phyloP scores from a whole-genome alignment of 257 asterid genomes.

The Solanum arcanum region DNA sequence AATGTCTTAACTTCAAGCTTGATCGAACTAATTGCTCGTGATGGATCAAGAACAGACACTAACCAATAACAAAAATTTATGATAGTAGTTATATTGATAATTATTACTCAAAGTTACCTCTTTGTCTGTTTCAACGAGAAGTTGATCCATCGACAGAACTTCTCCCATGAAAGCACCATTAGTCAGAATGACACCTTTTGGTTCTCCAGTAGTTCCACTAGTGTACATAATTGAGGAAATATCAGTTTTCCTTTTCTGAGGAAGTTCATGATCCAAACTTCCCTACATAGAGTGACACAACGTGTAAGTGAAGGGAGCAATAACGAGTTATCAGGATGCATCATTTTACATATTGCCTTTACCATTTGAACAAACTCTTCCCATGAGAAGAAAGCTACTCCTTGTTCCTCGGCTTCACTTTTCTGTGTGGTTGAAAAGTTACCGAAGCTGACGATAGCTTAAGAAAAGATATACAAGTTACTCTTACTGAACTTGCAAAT shows the following conservation, averaged over 20 bases:
- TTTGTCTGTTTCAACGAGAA: conserved; percentile 52
- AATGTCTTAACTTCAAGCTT: background rate
- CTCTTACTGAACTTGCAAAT: background rate
- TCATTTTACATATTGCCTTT: conserved; percentile 4
- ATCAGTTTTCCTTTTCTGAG: conserved; percentile 45
- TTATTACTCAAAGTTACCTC: conserved; percentile 21
- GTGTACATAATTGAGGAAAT: conserved; percentile 87
- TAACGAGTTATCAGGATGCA: background rate
- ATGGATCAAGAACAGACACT: background rate
- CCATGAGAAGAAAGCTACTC: conserved; percentile 80
- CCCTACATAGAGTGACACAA: conserved; percentile 35
- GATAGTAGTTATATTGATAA: background rate
- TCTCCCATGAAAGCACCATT: conserved; percentile 71
- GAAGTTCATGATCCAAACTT: conserved; percentile 37
- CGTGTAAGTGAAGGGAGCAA: background rate
- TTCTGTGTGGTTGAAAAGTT: conserved; percentile 42
- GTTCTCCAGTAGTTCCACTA: conserved; percentile 96
- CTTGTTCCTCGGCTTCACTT: conserved; percentile 57
- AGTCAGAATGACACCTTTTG: conserved; percentile 76
- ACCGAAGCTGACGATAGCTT: conserved; percentile 84
- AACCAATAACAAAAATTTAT: background rate
- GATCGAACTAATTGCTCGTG: background rate
- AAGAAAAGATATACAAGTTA: conserved; percentile 12
- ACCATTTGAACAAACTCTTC: conserved; percentile 61
- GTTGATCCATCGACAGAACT: conserved; percentile 70